Conservation (phyloP, 2,329 filamentous ascomycete genomes). For the Gyromitra esculenta region DNA sequence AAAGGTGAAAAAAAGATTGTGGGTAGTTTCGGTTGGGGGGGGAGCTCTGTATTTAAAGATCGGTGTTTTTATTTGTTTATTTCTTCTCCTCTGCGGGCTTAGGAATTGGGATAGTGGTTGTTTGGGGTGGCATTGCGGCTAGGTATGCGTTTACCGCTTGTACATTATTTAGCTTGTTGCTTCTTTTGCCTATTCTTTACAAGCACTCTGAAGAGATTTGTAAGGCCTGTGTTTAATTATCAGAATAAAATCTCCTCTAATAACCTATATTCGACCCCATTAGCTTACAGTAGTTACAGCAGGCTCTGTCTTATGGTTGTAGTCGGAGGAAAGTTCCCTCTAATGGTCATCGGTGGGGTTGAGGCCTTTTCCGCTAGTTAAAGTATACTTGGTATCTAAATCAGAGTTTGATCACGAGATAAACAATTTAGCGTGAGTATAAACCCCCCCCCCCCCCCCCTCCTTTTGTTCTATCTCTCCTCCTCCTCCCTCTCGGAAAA, state of each 20-base stretch:
- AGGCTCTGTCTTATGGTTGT: too few relatives aligned
- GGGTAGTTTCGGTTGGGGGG: not conserved
- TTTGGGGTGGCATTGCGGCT: not conserved
- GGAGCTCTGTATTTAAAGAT: not conserved
- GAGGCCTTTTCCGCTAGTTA: too few relatives aligned
- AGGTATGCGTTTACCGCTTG: not conserved
- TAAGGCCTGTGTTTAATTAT: not conserved
- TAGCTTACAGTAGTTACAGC: too few relatives aligned
- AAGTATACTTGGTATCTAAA: too few relatives aligned
- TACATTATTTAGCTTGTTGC: not conserved
- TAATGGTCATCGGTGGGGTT: too few relatives aligned
- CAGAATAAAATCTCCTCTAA: not conserved
- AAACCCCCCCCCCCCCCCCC: too few relatives aligned
- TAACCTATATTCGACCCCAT: too few relatives aligned
- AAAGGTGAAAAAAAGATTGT: not conserved
- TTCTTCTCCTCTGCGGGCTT: constrained; percentile 12
- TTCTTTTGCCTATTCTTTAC: not conserved
- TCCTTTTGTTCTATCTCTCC: too few relatives aligned
- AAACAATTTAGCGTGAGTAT: too few relatives aligned
- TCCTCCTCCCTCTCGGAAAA: too few relatives aligned
- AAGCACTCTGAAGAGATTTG: not conserved
- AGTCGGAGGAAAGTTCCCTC: too few relatives aligned
- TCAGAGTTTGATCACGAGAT: too few relatives aligned
- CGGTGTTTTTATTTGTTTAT: not conserved
- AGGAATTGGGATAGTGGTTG: constrained; percentile 25